Evolutionary conservation across 208 protist species (phyloP).

Genomic region (Trypanosoma rangeli): DNA sequence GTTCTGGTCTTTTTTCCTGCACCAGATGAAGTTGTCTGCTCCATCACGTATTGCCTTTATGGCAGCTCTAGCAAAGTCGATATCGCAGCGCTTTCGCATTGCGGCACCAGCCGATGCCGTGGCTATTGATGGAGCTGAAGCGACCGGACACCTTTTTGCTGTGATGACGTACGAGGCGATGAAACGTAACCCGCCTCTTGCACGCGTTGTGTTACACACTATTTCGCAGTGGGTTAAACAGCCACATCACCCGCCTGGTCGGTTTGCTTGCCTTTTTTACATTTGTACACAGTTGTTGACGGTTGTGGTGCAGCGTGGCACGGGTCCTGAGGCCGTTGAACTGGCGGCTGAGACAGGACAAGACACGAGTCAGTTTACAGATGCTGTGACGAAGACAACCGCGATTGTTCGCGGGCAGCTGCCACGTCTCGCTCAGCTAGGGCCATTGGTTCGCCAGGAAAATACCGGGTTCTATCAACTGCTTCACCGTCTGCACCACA

Average conservation of each 20-base stretch:
- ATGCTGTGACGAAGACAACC: constrained; percentile 59
- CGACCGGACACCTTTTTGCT: constrained; percentile 74
- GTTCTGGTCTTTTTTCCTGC: constrained; percentile 86
- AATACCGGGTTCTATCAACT: constrained; percentile 74
- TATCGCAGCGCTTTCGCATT: constrained; percentile 82
- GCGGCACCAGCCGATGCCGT: constrained; percentile 70
- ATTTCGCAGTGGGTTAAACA: constrained; percentile 85
- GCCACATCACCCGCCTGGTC: constrained; percentile 63
- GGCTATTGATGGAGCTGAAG: constrained; percentile 42
- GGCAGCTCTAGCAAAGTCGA: constrained; percentile 76
- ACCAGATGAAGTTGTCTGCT: constrained; percentile 83
- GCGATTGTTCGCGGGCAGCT: constrained; percentile 57
- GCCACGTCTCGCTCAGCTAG: constrained; percentile 55
- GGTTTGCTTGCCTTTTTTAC: constrained; percentile 84
- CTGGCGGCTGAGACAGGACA: constrained; percentile 67
- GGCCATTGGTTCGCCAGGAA: constrained; percentile 49
- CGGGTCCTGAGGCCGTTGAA: constrained; percentile 54
- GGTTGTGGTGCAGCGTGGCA: constrained; percentile 58
- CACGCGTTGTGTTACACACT: constrained; percentile 84
- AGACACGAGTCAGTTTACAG: constrained; percentile 70
- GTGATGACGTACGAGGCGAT: constrained; percentile 90
- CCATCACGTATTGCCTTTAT: constrained; percentile 86
- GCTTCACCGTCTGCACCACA: constrained; percentile 57
- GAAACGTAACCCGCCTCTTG: constrained; percentile 81
- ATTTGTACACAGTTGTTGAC: constrained; percentile 79